phyloP scores from a whole-genome alignment of 129 eudicot genomes.

The Heracleum sosnowskyi region DNA sequence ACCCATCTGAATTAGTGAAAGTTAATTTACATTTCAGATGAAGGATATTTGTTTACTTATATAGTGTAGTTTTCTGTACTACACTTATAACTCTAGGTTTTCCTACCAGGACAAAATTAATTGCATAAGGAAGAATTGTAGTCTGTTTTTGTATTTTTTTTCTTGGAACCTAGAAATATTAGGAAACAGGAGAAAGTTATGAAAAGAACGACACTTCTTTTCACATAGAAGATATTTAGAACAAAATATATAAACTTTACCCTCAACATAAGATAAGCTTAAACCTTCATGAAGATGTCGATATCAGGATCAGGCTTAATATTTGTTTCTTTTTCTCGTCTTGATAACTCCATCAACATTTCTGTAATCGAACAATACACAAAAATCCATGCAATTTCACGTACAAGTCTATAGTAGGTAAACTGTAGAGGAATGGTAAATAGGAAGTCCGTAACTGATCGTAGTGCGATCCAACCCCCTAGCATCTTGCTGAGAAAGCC shows the following conservation, averaged over 20 bases:
- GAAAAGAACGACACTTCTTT: too few species aligned
- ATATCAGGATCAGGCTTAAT: conserved; percentile 79
- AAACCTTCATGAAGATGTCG: conserved; percentile 79
- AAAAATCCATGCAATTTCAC: not conserved
- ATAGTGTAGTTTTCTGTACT: not conserved
- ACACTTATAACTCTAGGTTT: not conserved
- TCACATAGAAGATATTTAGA: too few species aligned
- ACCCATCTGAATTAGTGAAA: not conserved
- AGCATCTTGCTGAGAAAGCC: conserved; percentile 18
- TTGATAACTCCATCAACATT: conserved; percentile 60
- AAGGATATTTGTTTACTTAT: not conserved
- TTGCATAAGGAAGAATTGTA: not conserved
- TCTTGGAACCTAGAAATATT: too few species aligned
- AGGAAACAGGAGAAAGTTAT: too few species aligned
- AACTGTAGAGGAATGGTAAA: not conserved
- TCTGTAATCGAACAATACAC: conserved; percentile 23
- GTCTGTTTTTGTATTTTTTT: too few species aligned
- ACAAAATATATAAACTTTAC: too few species aligned
- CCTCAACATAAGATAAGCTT: too few species aligned
- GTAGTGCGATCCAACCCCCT: conserved; percentile 16
- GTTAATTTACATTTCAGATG: not conserved
- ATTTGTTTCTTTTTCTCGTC: conserved; percentile 74
- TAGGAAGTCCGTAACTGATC: not conserved
- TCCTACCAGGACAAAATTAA: too few species aligned
- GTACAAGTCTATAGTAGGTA: not conserved